Conservation (phyloP, 73 alveolate genomes). For the Uronychia setigera region DNA sequence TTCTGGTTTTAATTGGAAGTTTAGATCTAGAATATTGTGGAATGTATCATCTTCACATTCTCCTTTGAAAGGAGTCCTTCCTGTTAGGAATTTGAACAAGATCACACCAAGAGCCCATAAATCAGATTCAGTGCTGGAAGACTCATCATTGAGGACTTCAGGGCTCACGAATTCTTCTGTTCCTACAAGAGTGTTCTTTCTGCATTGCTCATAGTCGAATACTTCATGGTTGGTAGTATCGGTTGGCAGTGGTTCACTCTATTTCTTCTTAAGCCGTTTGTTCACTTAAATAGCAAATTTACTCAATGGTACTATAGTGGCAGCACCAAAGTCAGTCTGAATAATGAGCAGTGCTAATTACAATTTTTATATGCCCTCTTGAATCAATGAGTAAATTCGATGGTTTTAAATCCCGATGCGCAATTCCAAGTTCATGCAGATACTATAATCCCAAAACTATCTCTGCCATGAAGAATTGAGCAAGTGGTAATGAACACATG, state of each 20-base stretch:
- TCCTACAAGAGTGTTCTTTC: conserved; percentile 68
- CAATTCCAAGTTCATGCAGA: conserved; percentile 39
- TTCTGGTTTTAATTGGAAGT: neutral
- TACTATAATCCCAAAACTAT: conserved; percentile 40
- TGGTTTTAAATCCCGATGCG: conserved; percentile 74
- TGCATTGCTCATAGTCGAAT: neutral
- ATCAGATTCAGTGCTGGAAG: conserved; percentile 64
- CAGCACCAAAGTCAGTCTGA: conserved; percentile 1
- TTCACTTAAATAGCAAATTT: too few relatives aligned
- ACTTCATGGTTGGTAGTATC: too few relatives aligned
- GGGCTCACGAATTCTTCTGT: conserved; percentile 82
- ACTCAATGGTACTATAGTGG: neutral
- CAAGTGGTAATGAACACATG: neutral
- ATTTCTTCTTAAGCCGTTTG: neutral
- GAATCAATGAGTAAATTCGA: conserved; percentile 54
- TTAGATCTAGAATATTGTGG: conserved; percentile 27
- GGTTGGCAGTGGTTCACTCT: neutral
- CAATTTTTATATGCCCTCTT: conserved; percentile 37
- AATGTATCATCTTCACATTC: conserved; percentile 61
- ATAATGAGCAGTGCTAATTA: neutral
- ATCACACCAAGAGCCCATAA: conserved; percentile 83
- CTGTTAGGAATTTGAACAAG: conserved; percentile 59
- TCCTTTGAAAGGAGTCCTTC: conserved; percentile 77
- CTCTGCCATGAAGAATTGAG: conserved; percentile 28
- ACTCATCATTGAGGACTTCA: conserved; percentile 64